A percentile compares a stretch with the other conserved stretches of the same genome.
These are phyloP conservation scores for Austropuccinia psidii DNA, from an alignment of 1,284 basidiomycete species.

Conservation along the genomic window DNA sequence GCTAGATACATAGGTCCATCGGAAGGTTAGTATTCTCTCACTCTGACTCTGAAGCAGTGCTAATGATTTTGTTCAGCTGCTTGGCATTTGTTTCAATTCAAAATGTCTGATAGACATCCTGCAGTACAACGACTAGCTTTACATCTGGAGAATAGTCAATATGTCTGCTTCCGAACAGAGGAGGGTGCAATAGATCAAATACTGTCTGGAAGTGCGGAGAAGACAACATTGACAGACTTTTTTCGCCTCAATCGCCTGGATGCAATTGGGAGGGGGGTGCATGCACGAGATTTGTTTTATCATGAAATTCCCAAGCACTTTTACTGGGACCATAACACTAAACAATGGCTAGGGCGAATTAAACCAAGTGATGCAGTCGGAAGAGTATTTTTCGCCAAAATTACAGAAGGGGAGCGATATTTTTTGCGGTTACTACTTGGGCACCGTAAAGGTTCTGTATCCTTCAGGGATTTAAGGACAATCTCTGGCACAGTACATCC, in stretches of 20 bases:
- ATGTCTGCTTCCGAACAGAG: not conserved
- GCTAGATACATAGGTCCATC: conserved; percentile 50
- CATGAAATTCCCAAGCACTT: not conserved
- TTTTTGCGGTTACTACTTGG: conserved; percentile 50
- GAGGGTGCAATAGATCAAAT: not conserved
- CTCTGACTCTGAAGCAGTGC: conserved; percentile 13
- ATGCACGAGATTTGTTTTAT: not conserved
- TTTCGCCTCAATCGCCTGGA: not conserved
- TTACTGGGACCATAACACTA: conserved; percentile 30
- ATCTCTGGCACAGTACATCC: conserved; percentile 41
- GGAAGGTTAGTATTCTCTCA: conserved; percentile 49
- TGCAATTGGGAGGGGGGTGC: not conserved
- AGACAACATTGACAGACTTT: not conserved
- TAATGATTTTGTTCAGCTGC: conserved; percentile 40
- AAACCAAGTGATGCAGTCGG: conserved; percentile 44
- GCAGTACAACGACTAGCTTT: conserved; percentile 39
- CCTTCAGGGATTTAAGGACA: conserved; percentile 48
- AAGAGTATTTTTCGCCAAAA: conserved; percentile 49
- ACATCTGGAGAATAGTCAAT: conserved; percentile 50
- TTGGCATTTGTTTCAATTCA: not conserved
- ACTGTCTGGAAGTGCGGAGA: not conserved
- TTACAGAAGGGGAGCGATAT: conserved; percentile 48
- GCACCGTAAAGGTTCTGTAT: conserved; percentile 48
- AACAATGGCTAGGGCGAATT: conserved; percentile 27
- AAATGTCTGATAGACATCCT: not conserved